Conservation (phyloP, 441 rosid genomes). For the Populus hybrid region DNA sequence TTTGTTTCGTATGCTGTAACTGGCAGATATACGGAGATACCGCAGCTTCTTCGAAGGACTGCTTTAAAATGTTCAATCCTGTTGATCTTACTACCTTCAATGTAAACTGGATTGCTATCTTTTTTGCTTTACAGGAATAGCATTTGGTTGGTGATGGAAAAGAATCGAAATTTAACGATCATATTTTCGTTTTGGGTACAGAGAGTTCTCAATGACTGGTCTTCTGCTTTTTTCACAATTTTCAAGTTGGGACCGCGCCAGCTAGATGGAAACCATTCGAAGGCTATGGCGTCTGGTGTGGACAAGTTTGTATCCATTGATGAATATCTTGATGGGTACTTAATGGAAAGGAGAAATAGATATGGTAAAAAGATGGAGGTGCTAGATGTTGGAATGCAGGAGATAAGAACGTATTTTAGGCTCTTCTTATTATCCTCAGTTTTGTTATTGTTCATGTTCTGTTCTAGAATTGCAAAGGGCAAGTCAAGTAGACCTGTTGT, state of each 20-base stretch:
- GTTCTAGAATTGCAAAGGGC: conserved; percentile 85
- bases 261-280: conserved; percentile 39
- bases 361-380: conserved; percentile 91
- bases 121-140: neutral
- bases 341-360: conserved; percentile 80
- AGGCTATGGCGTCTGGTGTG: conserved; percentile 26
- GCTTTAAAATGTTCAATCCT: conserved; percentile 97
- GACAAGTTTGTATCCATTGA: conserved; percentile 90
- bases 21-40: conserved; percentile 82
- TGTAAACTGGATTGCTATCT: conserved; percentile 29
- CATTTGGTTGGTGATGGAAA: neutral
- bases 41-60: conserved; percentile 61
- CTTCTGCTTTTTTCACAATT: conserved; percentile 79
- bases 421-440: conserved; percentile 88
- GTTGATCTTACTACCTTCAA: conserved; percentile 67
- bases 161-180: neutral
- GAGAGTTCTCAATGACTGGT: conserved; percentile 94
- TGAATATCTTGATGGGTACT: conserved; percentile 88
- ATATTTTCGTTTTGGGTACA: conserved; percentile 33
- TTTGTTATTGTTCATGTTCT: conserved; percentile 86
- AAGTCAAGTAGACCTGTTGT: conserved; percentile 58
- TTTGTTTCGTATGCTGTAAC: neutral
- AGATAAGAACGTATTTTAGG: conserved; percentile 92
- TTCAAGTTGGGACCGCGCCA: conserved; percentile 67
- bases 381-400: conserved; percentile 93